Conservation (phyloP, 1,284 basidiomycete genomes). For the Hymenochaete sp. region DNA sequence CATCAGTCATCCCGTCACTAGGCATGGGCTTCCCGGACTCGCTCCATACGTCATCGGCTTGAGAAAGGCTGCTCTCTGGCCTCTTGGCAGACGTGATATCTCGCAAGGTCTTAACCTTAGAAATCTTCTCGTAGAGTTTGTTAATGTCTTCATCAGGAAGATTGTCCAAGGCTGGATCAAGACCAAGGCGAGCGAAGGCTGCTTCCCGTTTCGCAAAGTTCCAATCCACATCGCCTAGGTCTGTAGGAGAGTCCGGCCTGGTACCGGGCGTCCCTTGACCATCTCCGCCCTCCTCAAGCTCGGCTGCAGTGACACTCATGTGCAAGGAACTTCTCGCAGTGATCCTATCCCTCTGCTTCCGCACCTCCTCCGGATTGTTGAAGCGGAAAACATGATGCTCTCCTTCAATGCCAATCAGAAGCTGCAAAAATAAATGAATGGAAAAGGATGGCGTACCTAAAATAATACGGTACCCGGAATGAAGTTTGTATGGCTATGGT, state of each 20-base stretch:
- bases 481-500: slow-evolving; percentile 65
- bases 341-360: slow-evolving; percentile 77
- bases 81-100: slow-evolving; percentile 60
- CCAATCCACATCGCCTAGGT: slow-evolving; percentile 81
- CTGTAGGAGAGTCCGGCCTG: slow-evolving; percentile 72
- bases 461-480: slow-evolving; percentile 93
- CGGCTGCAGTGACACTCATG: slow-evolving; percentile 51
- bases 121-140: slow-evolving; percentile 86
- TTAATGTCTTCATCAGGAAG: slow-evolving; percentile 90
- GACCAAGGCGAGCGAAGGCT: slow-evolving; percentile 71
- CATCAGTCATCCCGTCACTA: slow-evolving; percentile 72
- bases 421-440: slow-evolving; percentile 10
- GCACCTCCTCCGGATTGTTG: slow-evolving; percentile 92
- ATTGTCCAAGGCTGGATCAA: slow-evolving; percentile 82
- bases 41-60: slow-evolving; percentile 80
- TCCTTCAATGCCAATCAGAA: slow-evolving; percentile 38
- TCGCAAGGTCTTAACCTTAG: slow-evolving; percentile 85
- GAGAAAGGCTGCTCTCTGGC: slow-evolving; percentile 78
- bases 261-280: slow-evolving; percentile 40
- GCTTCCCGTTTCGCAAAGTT: slow-evolving; percentile 89
- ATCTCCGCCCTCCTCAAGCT: slow-evolving; percentile 41
- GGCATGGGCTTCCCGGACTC: slow-evolving; percentile 66
- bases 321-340: slow-evolving; percentile 62
- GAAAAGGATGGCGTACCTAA: slow-evolving; percentile 47
- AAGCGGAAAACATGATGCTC: slow-evolving; percentile 98